Conservation (phyloP, 441 rosid species). For the Monsonia emarginata region DNA sequence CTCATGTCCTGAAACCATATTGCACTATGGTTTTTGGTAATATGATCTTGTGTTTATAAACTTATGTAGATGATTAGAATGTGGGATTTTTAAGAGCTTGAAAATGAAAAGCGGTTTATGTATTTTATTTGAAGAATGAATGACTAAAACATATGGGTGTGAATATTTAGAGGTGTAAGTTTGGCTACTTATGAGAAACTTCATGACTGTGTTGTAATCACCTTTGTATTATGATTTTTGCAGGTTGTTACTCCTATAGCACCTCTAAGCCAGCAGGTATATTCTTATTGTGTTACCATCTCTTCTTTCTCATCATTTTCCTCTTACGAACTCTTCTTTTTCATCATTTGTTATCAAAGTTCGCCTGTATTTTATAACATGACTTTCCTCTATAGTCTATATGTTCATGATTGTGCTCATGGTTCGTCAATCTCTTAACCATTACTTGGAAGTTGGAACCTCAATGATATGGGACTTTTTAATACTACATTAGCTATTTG, state of each 20-base stretch:
- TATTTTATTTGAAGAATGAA: neutral
- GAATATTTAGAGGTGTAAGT: neutral
- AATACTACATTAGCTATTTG: neutral
- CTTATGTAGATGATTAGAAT: neutral
- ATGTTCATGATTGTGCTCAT: neutral
- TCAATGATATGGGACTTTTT: neutral
- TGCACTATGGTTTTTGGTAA: neutral
- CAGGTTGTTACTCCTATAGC: constrained; percentile 99
- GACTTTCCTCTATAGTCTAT: neutral
- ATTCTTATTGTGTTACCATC: constrained; percentile 4
- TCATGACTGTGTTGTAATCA: neutral
- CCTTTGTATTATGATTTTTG: constrained; percentile 7
- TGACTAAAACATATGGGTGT: neutral
- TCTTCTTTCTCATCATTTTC: neutral
- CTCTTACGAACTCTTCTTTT: neutral
- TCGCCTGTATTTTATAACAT: neutral
- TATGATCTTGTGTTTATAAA: neutral
- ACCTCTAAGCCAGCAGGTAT: constrained; percentile 95
- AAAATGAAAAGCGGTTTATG: neutral
- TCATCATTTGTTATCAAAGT: neutral
- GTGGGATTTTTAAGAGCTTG: neutral
- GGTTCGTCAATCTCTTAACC: neutral
- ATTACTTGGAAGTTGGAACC: neutral
- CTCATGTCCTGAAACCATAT: neutral
- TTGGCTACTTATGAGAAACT: neutral